Evolutionary conservation across 768 basidiomycete species (phyloP).

Genomic region (Sporobolomyces roseus): DNA sequence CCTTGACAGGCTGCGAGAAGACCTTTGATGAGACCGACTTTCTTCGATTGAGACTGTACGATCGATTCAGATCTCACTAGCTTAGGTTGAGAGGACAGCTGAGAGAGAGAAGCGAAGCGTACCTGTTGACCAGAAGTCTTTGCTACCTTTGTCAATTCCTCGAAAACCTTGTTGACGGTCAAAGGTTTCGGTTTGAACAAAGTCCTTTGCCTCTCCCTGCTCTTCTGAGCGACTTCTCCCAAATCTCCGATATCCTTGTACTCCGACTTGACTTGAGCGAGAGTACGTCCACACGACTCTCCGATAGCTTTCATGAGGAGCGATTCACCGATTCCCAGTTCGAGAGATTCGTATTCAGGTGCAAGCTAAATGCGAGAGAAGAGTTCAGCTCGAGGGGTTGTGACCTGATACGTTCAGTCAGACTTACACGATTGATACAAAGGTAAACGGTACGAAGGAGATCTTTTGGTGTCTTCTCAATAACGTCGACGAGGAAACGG

Average conservation of each 20-base stretch:
- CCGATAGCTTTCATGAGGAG: slow-evolving; percentile 90
- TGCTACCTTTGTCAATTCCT: slow-evolving; percentile 85
- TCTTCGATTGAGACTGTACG: slow-evolving; percentile 81
- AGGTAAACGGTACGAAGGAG: slow-evolving; percentile 87
- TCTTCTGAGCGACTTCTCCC: slow-evolving; percentile 90
- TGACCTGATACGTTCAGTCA: background rate
- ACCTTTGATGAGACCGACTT: slow-evolving; percentile 90
- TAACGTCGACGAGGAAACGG: slow-evolving; percentile 80
- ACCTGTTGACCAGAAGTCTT: slow-evolving; percentile 53
- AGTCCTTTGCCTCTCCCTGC: slow-evolving; percentile 64
- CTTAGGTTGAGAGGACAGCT: background rate
- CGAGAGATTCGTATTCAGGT: slow-evolving; percentile 90
- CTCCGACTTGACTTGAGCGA: slow-evolving; percentile 77
- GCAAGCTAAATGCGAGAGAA: slow-evolving; percentile 59
- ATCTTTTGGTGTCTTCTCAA: slow-evolving; percentile 72
- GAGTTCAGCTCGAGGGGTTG: background rate
- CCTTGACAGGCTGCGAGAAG: slow-evolving; percentile 87
- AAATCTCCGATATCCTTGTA: slow-evolving; percentile 92
- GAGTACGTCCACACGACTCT: slow-evolving; percentile 86
- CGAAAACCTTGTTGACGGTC: slow-evolving; percentile 82
- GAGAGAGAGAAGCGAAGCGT: background rate
- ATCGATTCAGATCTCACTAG: background rate
- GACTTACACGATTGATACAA: slow-evolving; percentile 85
- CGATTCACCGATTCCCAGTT: slow-evolving; percentile 94
- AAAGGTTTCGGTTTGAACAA: slow-evolving; percentile 90